phyloP scores from a whole-genome alignment of 1,284 basidiomycete genomes.

The Puccinia novopanici region DNA sequence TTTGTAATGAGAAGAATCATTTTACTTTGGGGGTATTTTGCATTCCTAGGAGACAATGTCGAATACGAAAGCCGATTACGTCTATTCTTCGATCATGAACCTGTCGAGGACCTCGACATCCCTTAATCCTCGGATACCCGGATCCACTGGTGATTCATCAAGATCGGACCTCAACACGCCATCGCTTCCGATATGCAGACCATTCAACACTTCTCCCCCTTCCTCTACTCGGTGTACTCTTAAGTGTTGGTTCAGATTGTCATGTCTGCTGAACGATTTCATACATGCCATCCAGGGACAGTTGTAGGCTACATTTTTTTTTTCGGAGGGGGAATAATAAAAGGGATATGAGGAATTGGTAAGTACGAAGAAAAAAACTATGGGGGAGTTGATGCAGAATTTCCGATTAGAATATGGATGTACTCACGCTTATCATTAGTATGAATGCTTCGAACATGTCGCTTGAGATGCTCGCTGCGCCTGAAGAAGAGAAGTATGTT shows the following conservation, averaged over 20 bases:
- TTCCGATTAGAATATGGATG: not conserved
- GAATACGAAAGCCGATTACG: not conserved
- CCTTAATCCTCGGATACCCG: slow-evolving; percentile 19
- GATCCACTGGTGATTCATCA: slow-evolving; percentile 38
- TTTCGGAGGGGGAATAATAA: too few species aligned
- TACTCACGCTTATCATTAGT: slow-evolving; percentile 75
- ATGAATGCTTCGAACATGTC: slow-evolving; percentile 75
- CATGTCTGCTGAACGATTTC: slow-evolving; percentile 48
- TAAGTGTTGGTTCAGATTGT: slow-evolving; percentile 54
- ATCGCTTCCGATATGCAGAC: slow-evolving; percentile 41
- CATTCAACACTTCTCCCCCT: slow-evolving; percentile 41
- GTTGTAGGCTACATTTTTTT: slow-evolving; percentile 44
- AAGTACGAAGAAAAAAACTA: too few species aligned
- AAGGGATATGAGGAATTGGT: too few species aligned
- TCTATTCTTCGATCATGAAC: slow-evolving; percentile 39
- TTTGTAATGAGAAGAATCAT: too few species aligned
- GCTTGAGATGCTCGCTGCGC: slow-evolving; percentile 73
- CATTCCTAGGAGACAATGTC: too few species aligned
- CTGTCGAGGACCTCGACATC: slow-evolving; percentile 39
- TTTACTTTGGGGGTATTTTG: not conserved
- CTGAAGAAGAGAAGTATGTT: not conserved
- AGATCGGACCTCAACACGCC: slow-evolving; percentile 41
- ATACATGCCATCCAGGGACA: slow-evolving; percentile 48
- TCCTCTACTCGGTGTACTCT: slow-evolving; percentile 45
- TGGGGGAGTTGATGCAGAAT: slow-evolving; percentile 8